Percentiles rank a stretch among this genome's conserved stretches.
Conservation (phyloP, 2,329 filamentous ascomycete species). For the Fusarium continuum region DNA sequence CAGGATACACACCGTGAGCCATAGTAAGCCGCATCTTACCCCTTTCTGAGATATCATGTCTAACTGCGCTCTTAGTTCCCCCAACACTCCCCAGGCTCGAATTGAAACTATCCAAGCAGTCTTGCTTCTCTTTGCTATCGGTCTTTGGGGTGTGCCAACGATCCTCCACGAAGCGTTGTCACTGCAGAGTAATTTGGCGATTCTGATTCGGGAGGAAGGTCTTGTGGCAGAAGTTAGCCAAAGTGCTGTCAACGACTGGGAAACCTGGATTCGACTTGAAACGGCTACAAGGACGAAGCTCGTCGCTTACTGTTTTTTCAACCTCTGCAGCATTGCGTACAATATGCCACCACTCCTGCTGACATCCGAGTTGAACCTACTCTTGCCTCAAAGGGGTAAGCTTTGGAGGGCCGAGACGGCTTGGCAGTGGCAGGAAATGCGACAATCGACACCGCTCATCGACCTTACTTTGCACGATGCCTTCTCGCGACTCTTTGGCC, state of each 20-base stretch:
- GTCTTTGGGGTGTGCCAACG: conserved; percentile 68
- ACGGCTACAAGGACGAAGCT: conserved; percentile 67
- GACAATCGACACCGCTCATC: conserved; percentile 59
- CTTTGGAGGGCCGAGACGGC: conserved; percentile 66
- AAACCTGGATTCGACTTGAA: conserved; percentile 67
- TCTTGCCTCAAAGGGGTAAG: conserved; percentile 62
- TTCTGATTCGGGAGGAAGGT: conserved; percentile 67
- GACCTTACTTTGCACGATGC: conserved; percentile 67
- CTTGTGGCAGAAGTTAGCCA: conserved; percentile 59
- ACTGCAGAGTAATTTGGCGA: conserved; percentile 65
- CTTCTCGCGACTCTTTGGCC: conserved; percentile 63
- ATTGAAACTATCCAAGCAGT: conserved; percentile 73
- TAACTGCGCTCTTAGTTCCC: conserved; percentile 53
- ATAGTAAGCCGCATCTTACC: conserved; percentile 56
- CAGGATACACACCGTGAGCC: conserved; percentile 68
- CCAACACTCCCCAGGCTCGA: conserved; percentile 66
- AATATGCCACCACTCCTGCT: conserved; percentile 66
- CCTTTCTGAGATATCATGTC: not conserved
- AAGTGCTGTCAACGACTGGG: conserved; percentile 61
- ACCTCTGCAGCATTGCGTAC: conserved; percentile 69
- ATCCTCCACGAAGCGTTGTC: conserved; percentile 69
- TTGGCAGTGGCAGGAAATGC: conserved; percentile 69
- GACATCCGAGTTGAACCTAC: conserved; percentile 67
- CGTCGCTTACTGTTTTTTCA: conserved; percentile 70
- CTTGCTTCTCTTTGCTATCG: conserved; percentile 67